Percentiles rank a stretch among this genome's conserved stretches.
phyloP scores from a whole-genome alignment of 1,284 basidiomycete species.

The Marasmius fiardii region DNA sequence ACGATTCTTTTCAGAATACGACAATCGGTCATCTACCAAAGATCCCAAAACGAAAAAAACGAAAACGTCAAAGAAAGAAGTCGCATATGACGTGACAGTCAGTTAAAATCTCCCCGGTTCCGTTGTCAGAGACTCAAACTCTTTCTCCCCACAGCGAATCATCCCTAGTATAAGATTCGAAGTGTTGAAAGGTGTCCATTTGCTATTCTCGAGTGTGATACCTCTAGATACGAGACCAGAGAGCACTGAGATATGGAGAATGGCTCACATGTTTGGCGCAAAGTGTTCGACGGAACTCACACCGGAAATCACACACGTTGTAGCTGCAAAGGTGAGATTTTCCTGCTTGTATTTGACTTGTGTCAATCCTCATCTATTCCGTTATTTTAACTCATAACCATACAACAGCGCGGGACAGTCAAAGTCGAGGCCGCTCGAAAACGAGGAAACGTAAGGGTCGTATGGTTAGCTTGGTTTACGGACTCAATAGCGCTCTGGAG shows the following conservation, averaged over 20 bases:
- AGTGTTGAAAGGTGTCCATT: constrained; percentile 73
- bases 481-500: constrained; percentile 83
- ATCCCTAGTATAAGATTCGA: constrained; percentile 78
- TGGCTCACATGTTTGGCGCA: constrained; percentile 89
- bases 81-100: constrained; percentile 60
- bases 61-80: constrained; percentile 12
- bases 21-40: constrained; percentile 36
- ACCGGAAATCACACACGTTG: constrained; percentile 81
- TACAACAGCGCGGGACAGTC: constrained; percentile 76
- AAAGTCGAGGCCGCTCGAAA: constrained; percentile 83
- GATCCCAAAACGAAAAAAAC: constrained; percentile 31
- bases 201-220: constrained; percentile 93
- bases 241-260: constrained; percentile 83
- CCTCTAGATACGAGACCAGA: constrained; percentile 81
- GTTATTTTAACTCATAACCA: too few relatives aligned
- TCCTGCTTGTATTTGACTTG: constrained; percentile 5
- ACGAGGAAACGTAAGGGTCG: constrained; percentile 72
- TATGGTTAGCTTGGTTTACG: constrained; percentile 87
- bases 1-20: constrained; percentile 71
- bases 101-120: constrained; percentile 22
- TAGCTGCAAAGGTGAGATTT: constrained; percentile 73
- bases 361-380: constrained; percentile 10
- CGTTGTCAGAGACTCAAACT: background rate
- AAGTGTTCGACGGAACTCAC: constrained; percentile 69
- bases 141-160: constrained; percentile 52